phyloP scores from a whole-genome alignment of 495 filamentous ascomycete species.

The Penicillium chermesinum region DNA sequence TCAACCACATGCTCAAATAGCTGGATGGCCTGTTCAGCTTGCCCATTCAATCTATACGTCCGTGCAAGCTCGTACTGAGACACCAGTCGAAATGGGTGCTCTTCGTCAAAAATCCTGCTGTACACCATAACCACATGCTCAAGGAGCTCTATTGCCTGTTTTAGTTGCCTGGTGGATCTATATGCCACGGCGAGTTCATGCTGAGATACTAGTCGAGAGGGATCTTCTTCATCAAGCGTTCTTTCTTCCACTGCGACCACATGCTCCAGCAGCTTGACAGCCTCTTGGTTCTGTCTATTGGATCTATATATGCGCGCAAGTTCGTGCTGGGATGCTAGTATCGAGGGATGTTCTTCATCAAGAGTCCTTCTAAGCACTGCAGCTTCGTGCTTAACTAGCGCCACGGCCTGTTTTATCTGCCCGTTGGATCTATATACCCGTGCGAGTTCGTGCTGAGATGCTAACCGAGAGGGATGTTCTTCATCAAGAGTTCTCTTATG shows the following conservation, averaged over 20 bases:
- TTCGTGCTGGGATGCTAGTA: conserved; percentile 23
- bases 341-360: conserved; percentile 21
- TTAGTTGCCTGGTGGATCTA: conserved; percentile 17
- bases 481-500: conserved; percentile 15
- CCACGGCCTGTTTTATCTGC: conserved; percentile 25
- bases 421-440: conserved; percentile 20
- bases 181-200: conserved; percentile 17
- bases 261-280: conserved; percentile 24
- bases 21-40: conserved; percentile 15
- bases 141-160: conserved; percentile 27
- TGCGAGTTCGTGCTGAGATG: conserved; percentile 25
- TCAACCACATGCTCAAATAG: conserved; percentile 34
- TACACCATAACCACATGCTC: conserved; percentile 28
- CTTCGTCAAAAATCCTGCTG: conserved; percentile 18
- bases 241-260: conserved; percentile 25
- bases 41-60: conserved; percentile 23
- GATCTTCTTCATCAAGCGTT: conserved; percentile 18
- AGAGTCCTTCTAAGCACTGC: conserved; percentile 15
- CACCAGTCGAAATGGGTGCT: conserved; percentile 21
- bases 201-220: conserved; percentile 16
- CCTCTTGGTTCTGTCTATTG: conserved; percentile 20
- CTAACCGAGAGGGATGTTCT: conserved; percentile 23
- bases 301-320: conserved; percentile 26
- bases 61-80: conserved; percentile 25
- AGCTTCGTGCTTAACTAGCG: conserved; percentile 30